Percentiles rank a stretch among this genome's conserved stretches.
phyloP scores from a whole-genome alignment of 139 green algal species.

The Chlamydomonas incerta region DNA sequence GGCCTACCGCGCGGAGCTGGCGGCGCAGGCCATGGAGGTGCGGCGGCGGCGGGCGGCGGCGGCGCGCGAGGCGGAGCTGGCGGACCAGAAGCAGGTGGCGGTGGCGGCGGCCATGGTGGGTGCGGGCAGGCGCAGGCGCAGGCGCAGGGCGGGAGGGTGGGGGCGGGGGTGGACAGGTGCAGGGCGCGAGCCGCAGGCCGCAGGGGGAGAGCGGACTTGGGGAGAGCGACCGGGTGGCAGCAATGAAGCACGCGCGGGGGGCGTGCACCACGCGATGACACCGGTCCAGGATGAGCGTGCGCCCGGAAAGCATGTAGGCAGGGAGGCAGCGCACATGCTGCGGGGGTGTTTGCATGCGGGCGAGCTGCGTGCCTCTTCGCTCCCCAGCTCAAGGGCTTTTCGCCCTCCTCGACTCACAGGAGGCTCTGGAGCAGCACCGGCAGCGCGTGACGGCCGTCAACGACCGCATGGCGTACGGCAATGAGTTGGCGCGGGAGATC shows the following conservation, averaged over 20 bases:
- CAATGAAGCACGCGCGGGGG: too few species aligned
- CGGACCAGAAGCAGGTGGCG: constrained; percentile 7
- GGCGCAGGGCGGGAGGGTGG: neutral
- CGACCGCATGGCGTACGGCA: neutral
- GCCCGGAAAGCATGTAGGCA: too few species aligned
- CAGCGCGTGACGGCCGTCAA: constrained; percentile 14
- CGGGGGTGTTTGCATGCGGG: too few species aligned
- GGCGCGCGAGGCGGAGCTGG: neutral
- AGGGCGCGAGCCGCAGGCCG: too few species aligned
- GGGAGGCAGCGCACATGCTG: too few species aligned
- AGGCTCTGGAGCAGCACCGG: constrained; percentile 8
- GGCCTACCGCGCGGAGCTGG: constrained; percentile 35
- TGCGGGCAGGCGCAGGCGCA: neutral
- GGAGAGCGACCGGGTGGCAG: too few species aligned
- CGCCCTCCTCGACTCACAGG: neutral
- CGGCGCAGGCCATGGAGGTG: constrained; percentile 18
- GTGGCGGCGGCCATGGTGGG: constrained; percentile 22
- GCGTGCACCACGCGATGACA: too few species aligned
- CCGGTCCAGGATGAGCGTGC: too few species aligned
- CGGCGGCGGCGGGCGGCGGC: constrained; percentile 7
- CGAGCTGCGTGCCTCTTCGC: too few species aligned
- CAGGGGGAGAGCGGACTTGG: too few species aligned
- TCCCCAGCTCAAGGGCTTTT: too few species aligned
- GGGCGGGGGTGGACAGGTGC: neutral
- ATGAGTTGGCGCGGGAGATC: constrained; percentile 11